Base-by-base conservation (phyloP, 257 asterid species). In the Nemophila menziesii region DNA sequence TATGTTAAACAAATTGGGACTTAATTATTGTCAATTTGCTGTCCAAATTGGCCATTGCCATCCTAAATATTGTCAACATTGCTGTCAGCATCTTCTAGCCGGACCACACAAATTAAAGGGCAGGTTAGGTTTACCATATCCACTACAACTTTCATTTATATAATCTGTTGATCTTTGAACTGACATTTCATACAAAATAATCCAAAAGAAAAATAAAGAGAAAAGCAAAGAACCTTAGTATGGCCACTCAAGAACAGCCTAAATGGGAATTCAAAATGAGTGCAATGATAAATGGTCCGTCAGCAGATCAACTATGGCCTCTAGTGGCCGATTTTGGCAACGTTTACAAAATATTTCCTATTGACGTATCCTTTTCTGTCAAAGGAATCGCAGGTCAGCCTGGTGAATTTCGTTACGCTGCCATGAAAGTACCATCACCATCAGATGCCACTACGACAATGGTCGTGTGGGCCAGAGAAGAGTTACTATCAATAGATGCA, bases 401-500 rank as follows among this genome's bases (percentile, higher is more conserved):
- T 6, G 44, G 44, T 4, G 3, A 13, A 18, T 14, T 39, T 8
- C 44, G 44, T 39, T 39, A 39, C 44, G 7, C 20, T 10, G 44
- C 44, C 20, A 21, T 14, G 4, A 39, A 39, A 21, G 15, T 4
- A 7, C 44, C 44, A 15, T 13, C 20, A 5, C 21, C 44, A 15
- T 13, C 44, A 16, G 44, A 39, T 5, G 19, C 16, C 44, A 39
- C 5, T 18, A 39, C 16, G 20, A 16, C 16, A 1, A 5, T 39
- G 15, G 44, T 39, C 44, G 2, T 39, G 44, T 39, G 44, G 44
- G 20, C 44, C 10, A 39, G 44, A 18, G 44, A 39, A 21, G 44
- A 39, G 44, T 39, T 39, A 21, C 21, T 39, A 39, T 19, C 16
- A 39, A 4, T 39, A n/a, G 16, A 39, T 39, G 16, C 10, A 11